Evolutionary conservation across 1,139 yeast genomes (phyloP), one percentile per base, ranked within the genome.

Genomic region (Nadsonia starkeyi-henricii): DNA sequence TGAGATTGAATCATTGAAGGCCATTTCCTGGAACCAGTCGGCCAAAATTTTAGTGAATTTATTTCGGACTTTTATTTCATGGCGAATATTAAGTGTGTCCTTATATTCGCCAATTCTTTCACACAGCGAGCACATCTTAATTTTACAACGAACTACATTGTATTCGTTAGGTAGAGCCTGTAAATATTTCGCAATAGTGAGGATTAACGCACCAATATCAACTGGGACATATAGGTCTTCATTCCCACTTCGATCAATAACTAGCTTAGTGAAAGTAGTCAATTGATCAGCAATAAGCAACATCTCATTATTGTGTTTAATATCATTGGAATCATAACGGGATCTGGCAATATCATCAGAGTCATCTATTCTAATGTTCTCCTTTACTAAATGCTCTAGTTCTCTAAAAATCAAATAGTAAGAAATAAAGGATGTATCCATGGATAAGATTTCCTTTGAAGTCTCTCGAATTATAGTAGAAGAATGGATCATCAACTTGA

Each of bases 21-120:
- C 49, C 9, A 48, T 44, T 2, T 23, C 50, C 36, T 60, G 88
- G 49, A 85, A 71, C 89, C 93, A 85, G 44, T 76, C 81, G 19
- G 79, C 74, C 4, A 77, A 73, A 9, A 73, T 62, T 54, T 78
- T 74, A 2, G 86, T 77, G 64, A 78, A 75, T 45, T 66, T 66
- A 59, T 83, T 85, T 55, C 91, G 75, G 17, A 75, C 55, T 47
- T 70, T 69, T 54, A 72, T 72, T 41, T 81, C 83, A 43, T 89
- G 86, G 41, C 71, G 65, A 48, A 60, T 52, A 44, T 60, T 58
- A 43, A 62, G 47, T 1, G 59, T 53, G 45, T 59, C 65, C 33
- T 54, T 55, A 47, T 54, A 78, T 67, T 45, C 60, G 50, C 80
- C 81, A 44, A 81, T 66, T 1, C 74, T 70, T 41, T 71, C 69